Conservation (phyloP, 129 eudicot species). For the Oenanthe sinensis region DNA sequence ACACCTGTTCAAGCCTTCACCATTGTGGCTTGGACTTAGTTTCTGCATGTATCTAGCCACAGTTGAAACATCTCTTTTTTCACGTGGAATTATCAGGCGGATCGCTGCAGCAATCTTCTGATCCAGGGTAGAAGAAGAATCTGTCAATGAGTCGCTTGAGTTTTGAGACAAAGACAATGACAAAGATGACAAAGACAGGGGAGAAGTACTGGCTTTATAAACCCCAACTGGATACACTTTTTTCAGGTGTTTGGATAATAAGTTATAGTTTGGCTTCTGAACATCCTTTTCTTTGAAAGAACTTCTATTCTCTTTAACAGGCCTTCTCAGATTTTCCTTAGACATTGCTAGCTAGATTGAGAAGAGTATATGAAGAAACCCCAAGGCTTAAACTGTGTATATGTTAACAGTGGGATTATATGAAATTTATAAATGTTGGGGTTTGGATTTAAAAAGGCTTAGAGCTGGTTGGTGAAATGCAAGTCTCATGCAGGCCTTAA, state of each 20-base stretch:
- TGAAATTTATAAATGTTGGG: conserved; percentile 32
- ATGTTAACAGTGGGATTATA: conserved; percentile 3
- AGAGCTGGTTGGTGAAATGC: conserved; percentile 52
- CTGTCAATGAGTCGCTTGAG: conserved; percentile 67
- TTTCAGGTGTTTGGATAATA: conserved; percentile 61
- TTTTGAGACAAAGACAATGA: conserved; percentile 68
- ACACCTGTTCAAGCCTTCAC: conserved; percentile 68
- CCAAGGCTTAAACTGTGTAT: conserved; percentile 16
- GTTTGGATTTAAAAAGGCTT: conserved; percentile 4
- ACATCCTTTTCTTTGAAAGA: conserved; percentile 26
- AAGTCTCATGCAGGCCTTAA: conserved; percentile 40
- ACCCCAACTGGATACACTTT: conserved; percentile 78
- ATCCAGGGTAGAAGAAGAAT: conserved; percentile 56
- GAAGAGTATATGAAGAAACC: not conserved
- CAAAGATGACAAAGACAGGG: conserved; percentile 72
- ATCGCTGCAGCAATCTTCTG: conserved; percentile 70
- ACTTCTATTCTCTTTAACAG: conserved; percentile 33
- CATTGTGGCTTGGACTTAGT: conserved; percentile 20
- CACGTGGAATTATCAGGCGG: conserved; percentile 37
- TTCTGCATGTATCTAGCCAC: conserved; percentile 25
- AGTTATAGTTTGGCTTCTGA: conserved; percentile 38
- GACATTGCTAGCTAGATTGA: conserved; percentile 36
- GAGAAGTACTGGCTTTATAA: conserved; percentile 52
- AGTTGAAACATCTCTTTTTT: conserved; percentile 29
- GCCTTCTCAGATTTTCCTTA: conserved; percentile 41